phyloP scores from a whole-genome alignment of 192 early-diverging fungal genomes.

The Backusella tuberculispora region DNA sequence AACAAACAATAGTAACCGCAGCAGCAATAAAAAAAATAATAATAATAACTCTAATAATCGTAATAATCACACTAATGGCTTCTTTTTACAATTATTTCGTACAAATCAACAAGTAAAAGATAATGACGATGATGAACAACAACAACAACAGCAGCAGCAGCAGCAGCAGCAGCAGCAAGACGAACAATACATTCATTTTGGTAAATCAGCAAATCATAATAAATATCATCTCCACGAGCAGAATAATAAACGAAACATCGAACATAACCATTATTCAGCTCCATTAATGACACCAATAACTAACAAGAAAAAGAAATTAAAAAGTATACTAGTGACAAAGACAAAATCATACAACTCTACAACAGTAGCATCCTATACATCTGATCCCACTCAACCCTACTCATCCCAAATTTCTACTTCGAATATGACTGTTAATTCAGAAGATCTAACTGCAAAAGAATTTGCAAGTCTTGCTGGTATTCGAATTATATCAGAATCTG shows the following conservation, averaged over 20 bases:
- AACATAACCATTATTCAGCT: too few relatives aligned
- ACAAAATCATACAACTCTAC: neutral
- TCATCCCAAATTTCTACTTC: neutral
- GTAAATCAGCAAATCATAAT: too few relatives aligned
- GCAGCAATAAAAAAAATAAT: too few relatives aligned
- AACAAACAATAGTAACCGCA: too few relatives aligned
- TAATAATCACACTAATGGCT: neutral
- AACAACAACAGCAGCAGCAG: neutral
- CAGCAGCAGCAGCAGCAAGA: too few relatives aligned
- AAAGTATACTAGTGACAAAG: neutral
- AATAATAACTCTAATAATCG: too few relatives aligned
- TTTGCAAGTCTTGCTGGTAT: constrained; percentile 39
- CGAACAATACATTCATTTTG: too few relatives aligned
- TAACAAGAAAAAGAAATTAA: neutral
- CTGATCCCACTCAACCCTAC: neutral
- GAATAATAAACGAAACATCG: too few relatives aligned
- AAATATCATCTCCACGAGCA: too few relatives aligned
- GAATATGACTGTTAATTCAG: constrained; percentile 31
- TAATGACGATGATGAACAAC: neutral
- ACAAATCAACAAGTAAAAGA: neutral
- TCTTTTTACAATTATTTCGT: neutral
- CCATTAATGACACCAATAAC: too few relatives aligned
- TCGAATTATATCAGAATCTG: constrained; percentile 21
- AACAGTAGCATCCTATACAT: neutral
- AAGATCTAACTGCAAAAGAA: constrained; percentile 35